Percentiles rank a stretch among this genome's conserved stretches.
Conservation (phyloP, 371 early-diverging fungal species). For the Apophysomyces elegans region DNA sequence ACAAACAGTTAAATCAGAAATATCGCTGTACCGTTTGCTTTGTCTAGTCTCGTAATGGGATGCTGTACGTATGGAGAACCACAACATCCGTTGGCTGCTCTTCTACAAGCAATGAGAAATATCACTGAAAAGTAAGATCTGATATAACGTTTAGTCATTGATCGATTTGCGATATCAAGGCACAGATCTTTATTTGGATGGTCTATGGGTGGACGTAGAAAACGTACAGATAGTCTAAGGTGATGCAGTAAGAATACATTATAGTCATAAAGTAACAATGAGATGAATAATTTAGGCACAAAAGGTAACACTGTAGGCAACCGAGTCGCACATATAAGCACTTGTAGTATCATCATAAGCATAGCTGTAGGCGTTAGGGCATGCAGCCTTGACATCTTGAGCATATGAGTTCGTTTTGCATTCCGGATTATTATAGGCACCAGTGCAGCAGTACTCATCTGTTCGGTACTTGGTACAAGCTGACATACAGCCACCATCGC, state of each 20-base stretch:
- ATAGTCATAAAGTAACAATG: not conserved
- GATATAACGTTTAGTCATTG: too few species aligned
- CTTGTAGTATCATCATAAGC: conserved; percentile 55
- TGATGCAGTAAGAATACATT: not conserved
- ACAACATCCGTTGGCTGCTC: too few species aligned
- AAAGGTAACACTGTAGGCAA: conserved; percentile 47
- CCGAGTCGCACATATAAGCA: conserved; percentile 44
- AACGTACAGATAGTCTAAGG: not conserved
- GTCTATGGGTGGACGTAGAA: not conserved
- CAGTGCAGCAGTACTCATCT: conserved; percentile 41
- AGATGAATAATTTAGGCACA: conserved; percentile 32
- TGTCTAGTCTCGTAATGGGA: too few species aligned
- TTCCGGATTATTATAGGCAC: conserved; percentile 20
- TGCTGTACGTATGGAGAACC: too few species aligned
- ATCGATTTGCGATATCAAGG: not conserved
- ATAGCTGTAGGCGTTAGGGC: conserved; percentile 49
- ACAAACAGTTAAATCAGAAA: too few species aligned
- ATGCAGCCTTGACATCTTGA: conserved; percentile 26
- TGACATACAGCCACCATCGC: conserved; percentile 25
- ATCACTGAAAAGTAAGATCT: too few species aligned
- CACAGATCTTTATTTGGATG: not conserved
- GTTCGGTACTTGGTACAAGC: conserved; percentile 37
- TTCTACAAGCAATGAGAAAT: too few species aligned
- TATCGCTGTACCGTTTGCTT: too few species aligned
- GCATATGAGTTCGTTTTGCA: conserved; percentile 38